Percentiles rank a stretch among this genome's conserved stretches.
Evolutionary conservation across 371 early-diverging fungal genomes (phyloP).

Genomic region (Apophysomyces ossiformis): DNA sequence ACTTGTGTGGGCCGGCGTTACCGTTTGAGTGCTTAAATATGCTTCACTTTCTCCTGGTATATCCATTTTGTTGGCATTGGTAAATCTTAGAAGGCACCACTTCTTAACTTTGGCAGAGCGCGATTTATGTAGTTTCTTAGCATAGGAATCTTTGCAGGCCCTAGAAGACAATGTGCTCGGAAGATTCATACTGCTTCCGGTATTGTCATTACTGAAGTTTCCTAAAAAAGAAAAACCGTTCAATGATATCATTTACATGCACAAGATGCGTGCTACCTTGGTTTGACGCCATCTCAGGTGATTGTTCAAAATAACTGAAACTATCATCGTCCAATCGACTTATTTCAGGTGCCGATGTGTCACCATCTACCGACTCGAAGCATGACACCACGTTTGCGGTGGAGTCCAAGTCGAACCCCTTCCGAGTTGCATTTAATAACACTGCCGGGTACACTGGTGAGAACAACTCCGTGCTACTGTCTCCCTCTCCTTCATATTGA

Average conservation of each 20-base stretch:
- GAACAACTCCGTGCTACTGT: background rate
- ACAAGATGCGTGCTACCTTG: background rate
- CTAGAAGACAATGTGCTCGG: background rate
- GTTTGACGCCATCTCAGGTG: conserved; percentile 10
- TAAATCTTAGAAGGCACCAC: conserved; percentile 34
- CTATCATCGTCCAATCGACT: conserved; percentile 7
- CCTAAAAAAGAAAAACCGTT: conserved; percentile 5
- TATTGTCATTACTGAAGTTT: background rate
- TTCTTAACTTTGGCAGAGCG: conserved; percentile 52
- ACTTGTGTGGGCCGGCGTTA: conserved; percentile 13
- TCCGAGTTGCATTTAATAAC: conserved; percentile 24
- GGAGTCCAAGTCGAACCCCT: background rate
- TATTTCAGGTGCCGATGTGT: conserved; percentile 6
- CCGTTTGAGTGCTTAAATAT: conserved; percentile 7
- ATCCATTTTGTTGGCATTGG: background rate
- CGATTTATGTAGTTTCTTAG: conserved; percentile 41
- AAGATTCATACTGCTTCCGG: background rate
- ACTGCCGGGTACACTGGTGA: conserved; percentile 40
- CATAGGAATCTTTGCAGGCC: conserved; percentile 22
- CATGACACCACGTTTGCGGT: background rate
- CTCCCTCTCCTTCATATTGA: background rate
- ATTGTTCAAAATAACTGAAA: conserved; percentile 10
- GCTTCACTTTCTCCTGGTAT: background rate
- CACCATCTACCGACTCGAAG: background rate
- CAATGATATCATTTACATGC: background rate